phyloP scores from a whole-genome alignment of 805 yeast species.

The Yarrowia phangngaensis region DNA sequence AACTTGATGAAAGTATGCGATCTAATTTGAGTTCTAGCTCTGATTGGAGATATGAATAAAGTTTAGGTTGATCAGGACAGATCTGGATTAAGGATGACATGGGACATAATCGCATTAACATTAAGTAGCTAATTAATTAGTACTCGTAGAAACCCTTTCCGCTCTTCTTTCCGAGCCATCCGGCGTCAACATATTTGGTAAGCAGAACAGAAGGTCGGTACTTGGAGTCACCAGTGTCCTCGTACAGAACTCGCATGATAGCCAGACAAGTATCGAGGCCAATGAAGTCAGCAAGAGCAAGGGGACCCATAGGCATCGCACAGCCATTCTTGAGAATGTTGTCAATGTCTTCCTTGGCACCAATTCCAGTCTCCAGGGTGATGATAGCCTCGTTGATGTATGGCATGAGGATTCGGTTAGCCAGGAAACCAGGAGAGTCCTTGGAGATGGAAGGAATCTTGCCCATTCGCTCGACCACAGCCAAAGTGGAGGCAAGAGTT shows the following conservation, averaged over 20 bases:
- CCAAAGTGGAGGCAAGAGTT: slow-evolving; percentile 38
- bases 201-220: slow-evolving; percentile 43
- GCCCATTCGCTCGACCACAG: slow-evolving; percentile 39
- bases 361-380: slow-evolving; percentile 43
- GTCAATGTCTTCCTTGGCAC: slow-evolving; percentile 44
- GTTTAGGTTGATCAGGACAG: no score
- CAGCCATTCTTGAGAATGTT: slow-evolving; percentile 46
- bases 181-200: slow-evolving; percentile 43
- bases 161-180: slow-evolving; percentile 43
- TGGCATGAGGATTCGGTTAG: slow-evolving; percentile 45
- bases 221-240: slow-evolving; percentile 44
- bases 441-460: slow-evolving; percentile 41
- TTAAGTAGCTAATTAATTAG: not conserved
- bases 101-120: no score
- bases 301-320: slow-evolving; percentile 48
- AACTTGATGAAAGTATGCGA: no score
- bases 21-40: no score
- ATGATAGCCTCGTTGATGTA: slow-evolving; percentile 46
- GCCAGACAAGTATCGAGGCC: slow-evolving; percentile 46
- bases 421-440: slow-evolving; percentile 46
- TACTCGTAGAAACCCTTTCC: slow-evolving; percentile 46
- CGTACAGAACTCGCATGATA: slow-evolving; percentile 43
- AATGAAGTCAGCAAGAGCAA: slow-evolving; percentile 45
- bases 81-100: no score
- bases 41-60: no score